Percentiles rank a stretch among this genome's conserved stretches.
phyloP scores from a whole-genome alignment of 2,329 filamentous ascomycete species.

The Aspergillus sp. region DNA sequence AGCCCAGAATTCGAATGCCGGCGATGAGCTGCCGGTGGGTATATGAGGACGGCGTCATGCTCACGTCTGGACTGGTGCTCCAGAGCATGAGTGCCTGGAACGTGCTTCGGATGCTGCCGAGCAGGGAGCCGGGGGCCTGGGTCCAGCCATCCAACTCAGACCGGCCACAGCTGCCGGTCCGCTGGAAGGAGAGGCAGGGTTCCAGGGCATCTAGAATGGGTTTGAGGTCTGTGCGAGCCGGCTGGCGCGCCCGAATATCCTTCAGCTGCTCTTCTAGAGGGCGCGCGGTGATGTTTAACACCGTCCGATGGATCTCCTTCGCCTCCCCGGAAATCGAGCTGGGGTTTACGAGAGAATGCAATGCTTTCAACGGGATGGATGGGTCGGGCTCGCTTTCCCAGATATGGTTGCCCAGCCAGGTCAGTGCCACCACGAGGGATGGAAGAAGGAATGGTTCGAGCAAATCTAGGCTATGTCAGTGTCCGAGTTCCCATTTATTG shows the following conservation, averaged over 20 bases:
- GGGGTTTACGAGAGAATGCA: constrained; percentile 58
- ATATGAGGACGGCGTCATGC: constrained; percentile 55
- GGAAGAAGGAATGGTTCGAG: constrained; percentile 64
- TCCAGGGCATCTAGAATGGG: constrained; percentile 54
- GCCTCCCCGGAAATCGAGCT: constrained; percentile 60
- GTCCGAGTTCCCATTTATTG: background rate
- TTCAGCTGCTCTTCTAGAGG: constrained; percentile 53
- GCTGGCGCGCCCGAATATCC: constrained; percentile 50
- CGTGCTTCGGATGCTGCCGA: constrained; percentile 49
- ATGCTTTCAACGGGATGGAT: constrained; percentile 54
- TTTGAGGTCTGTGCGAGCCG: constrained; percentile 53
- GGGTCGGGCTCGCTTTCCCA: constrained; percentile 51
- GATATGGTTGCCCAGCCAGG: constrained; percentile 59
- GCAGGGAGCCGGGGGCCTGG: constrained; percentile 46
- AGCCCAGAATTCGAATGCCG: constrained; percentile 42
- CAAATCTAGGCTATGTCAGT: constrained; percentile 46
- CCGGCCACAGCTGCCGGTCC: constrained; percentile 46
- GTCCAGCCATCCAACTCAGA: constrained; percentile 56
- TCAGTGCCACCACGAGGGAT: constrained; percentile 58
- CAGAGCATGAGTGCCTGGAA: constrained; percentile 55
- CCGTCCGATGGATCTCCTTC: constrained; percentile 59
- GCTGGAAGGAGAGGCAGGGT: constrained; percentile 51
- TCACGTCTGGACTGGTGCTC: constrained; percentile 51
- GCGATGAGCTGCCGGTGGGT: constrained; percentile 54
- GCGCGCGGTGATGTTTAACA: constrained; percentile 56